Conservation (phyloP, 2,329 filamentous ascomycete genomes). For the Ophiostoma himal-ulmi region DNA sequence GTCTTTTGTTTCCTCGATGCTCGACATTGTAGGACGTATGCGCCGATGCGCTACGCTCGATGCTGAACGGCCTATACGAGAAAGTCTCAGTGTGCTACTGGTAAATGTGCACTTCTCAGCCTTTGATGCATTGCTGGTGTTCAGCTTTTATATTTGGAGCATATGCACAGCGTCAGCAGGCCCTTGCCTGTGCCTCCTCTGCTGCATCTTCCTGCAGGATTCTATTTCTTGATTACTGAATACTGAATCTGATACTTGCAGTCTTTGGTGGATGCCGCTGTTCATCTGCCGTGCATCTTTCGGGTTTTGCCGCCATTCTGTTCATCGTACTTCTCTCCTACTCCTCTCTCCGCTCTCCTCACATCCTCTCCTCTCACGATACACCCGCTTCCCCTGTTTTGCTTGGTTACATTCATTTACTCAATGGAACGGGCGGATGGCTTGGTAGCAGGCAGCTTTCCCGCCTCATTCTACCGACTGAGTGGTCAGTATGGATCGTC, state of each 20-base stretch:
- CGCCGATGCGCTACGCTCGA: background rate
- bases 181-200: background rate
- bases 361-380: background rate
- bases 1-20: background rate
- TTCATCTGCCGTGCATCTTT: background rate
- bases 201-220: background rate
- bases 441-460: background rate
- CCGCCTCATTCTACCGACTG: conserved; percentile 15
- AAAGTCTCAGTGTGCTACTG: background rate
- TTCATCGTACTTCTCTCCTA: background rate
- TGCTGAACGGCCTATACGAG: background rate
- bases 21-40: background rate
- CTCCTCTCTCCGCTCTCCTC: too few relatives aligned
- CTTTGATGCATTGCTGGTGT: background rate
- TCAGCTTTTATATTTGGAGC: conserved; percentile 2
- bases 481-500: conserved; percentile 10
- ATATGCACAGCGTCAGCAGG: background rate
- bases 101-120: background rate
- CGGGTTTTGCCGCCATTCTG: too few relatives aligned
- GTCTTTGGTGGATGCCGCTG: background rate
- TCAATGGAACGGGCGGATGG: conserved; percentile 3
- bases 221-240: background rate
- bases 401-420: conserved; percentile 7
- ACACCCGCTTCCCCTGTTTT: conserved; percentile 11
- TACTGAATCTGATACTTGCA: background rate